Evolutionary conservation across 2,329 filamentous ascomycete species (phyloP).

Genomic region (Colletotrichum somersetense): DNA sequence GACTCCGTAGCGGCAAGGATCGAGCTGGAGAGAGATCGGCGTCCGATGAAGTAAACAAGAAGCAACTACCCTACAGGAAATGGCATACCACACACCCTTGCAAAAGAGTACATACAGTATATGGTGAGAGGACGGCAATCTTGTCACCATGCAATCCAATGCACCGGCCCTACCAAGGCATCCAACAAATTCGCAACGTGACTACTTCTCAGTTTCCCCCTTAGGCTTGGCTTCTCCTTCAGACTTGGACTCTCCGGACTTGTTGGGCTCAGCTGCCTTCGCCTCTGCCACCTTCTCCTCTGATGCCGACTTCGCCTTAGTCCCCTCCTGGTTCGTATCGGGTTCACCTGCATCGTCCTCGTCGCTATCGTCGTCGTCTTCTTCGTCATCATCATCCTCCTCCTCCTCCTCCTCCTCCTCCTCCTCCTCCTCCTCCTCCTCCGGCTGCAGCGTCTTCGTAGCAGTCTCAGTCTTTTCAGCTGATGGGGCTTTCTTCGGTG

Average conservation of each 20-base stretch:
- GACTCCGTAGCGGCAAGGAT: not conserved
- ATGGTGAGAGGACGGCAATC: not conserved
- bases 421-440: conserved; percentile 45
- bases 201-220: not conserved
- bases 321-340: conserved; percentile 43
- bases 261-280: not conserved
- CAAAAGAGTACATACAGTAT: not conserved
- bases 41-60: not conserved
- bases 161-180: not conserved
- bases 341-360: conserved; percentile 43
- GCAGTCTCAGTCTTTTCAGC: conserved; percentile 47
- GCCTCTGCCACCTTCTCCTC: conserved; percentile 11
- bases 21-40: not conserved
- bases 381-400: conserved; percentile 47
- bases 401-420: conserved; percentile 46
- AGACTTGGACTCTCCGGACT: conserved; percentile 10
- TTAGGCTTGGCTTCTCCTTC: conserved; percentile 23
- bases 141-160: not conserved
- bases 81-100: not conserved
- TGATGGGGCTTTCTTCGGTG: conserved; percentile 44
- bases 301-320: conserved; percentile 30
- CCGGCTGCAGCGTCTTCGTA: conserved; percentile 42
- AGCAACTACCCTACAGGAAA: conserved; percentile 7
- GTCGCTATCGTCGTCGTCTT: conserved; percentile 48
- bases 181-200: not conserved